Base-by-base conservation (phyloP, 306 rosid genomes). In the Fagus crenata region DNA sequence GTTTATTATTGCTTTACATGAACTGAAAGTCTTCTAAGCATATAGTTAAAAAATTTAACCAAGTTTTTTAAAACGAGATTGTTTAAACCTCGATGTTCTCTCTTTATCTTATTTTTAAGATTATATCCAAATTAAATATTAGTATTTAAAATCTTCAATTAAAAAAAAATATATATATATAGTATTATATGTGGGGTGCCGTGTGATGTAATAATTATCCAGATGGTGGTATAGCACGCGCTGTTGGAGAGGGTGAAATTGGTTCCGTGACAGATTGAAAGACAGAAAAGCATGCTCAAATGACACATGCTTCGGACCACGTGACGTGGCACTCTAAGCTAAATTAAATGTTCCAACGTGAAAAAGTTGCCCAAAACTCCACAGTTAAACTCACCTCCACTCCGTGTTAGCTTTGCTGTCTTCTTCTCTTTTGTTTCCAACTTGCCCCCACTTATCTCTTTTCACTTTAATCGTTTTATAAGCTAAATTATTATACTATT, bases 331-430 rank as follows among this genome's bases (percentile, higher is more conserved):
- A 33, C 60, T 60, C 78, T 3, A 3, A 43, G 2, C 71, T 36
- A 28, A 49, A 60, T 28, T 40, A n/a, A 72, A 71, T 46, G 77
- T 61, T 64, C 53, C 68, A 31, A 65, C 77, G 7, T 39, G 15
- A 17, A 61, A 35, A 60, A 33, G 12, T 0, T 31, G 7, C 14
- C 63, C 67, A 28, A 32, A 33, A 0, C 40, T 3, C 68, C 7
- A 11, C 39, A 4, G 8, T 8, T 53, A 39, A 32, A 43, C 51
- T 72, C 77, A 79, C 78, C 39, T 40, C 51, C 4, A 6, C 11
- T 55, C 85, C 81, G 75, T 72, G 85, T 46, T 56, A 61, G 22
- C 56, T 72, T 53, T 49, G 40, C 70, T 37, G 51, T 72, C 76
- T 58, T 18, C 33, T 3, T 3, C 18, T 2, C 11, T 14, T 33